Evolutionary conservation across 1,284 basidiomycete genomes (phyloP), one percentile per base, ranked within the genome.

Genomic region (Pholiota adiposa): DNA sequence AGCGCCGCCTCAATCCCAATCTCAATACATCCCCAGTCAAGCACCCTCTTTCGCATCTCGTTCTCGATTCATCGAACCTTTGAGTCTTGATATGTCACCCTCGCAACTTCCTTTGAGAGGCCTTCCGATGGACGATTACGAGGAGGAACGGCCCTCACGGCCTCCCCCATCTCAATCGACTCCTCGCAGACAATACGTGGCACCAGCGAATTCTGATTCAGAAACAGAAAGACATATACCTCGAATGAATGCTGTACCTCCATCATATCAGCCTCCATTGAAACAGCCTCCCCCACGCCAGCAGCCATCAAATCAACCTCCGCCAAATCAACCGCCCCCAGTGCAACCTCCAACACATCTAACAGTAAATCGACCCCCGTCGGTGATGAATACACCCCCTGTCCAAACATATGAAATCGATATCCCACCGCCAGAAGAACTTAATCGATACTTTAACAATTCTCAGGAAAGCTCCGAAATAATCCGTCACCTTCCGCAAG

Each of bases 361-460:
- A 18, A 16, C 44, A 40, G 14, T 3, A 44, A 31, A n/a, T 44
- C 63, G 23, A 44, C 44, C 38, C 50, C 63, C 29, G 33, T 46
- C 62, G 19, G 54, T 55, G 33, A n/a, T 63, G 16, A 58, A 62
- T 36, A 61, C 70, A n/a, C 70, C 72, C 43, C 61, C 69, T 21
- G 56, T 75, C 14, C 58, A 70, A 57, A 36, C 57, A n/a, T 77
- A 71, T 55, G 21, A 62, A 12, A 50, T 77, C 29, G 64, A 69
- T 8, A 71, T 77, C 33, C 75, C 75, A 12, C 59, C 73, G 11
- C 62, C 65, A 14, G 64, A 69, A 7, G 65, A 73, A 60, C 52
- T 72, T 6, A 62, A 67, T 25, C 65, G 60, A 18, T 62, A 68
- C 12, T 67, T 65, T 51, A 69, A 38, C 25, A 34, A 64, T 14